Evolutionary conservation across 1,284 basidiomycete species (phyloP), one percentile per base, ranked within the genome.

Genomic region (Boletellus deceptivus): DNA sequence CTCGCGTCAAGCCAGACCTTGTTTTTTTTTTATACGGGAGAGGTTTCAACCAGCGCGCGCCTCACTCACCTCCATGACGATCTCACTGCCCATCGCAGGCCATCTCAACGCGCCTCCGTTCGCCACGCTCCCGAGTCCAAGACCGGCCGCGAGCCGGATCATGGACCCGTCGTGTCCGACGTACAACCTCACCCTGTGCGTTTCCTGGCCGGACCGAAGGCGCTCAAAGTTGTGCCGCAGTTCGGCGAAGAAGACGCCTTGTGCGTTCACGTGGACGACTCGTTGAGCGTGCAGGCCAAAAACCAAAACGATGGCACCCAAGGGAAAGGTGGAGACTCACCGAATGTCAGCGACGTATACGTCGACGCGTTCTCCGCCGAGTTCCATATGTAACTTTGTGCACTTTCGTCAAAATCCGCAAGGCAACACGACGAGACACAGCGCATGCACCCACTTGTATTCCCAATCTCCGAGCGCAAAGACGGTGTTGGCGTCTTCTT

Each of bases 101-200:
- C 77, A 80, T 25, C 76, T 70, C 46, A 79, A 57, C 2, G 63
- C 62, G 8, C 58, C 60, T 4, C 53, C 55, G 17, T 62, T 62
- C 16, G 39, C 55, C 10, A 55, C 53, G 35, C 60, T 64, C 14
- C 75, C 76, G 16, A 79, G 59, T 6, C 77, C 76, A 2, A 80
- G 66, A 13, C 73, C 72, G 1, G 76, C 54, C 7, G 76, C 75
- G 6, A 80, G 72, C 27, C 77, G 70, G 46, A 80, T 72, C 70
- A 80, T 75, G 6, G 75, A 72, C 4, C 77, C 76, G 52, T 80
- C 78, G 50, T 80, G 78, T 5, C 76, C 78, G 9, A 79, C 72
- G 46, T 76, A 75, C 49, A 79, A 69, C 33, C 66, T 66, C 27
- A 76, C 48, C 50, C 72, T 76, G 61, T 70, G 62, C 1, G 59